These are phyloP conservation scores for Gracilaria vermiculophylla DNA, from an alignment of 23 red algal species.

Conservation along the genomic window DNA sequence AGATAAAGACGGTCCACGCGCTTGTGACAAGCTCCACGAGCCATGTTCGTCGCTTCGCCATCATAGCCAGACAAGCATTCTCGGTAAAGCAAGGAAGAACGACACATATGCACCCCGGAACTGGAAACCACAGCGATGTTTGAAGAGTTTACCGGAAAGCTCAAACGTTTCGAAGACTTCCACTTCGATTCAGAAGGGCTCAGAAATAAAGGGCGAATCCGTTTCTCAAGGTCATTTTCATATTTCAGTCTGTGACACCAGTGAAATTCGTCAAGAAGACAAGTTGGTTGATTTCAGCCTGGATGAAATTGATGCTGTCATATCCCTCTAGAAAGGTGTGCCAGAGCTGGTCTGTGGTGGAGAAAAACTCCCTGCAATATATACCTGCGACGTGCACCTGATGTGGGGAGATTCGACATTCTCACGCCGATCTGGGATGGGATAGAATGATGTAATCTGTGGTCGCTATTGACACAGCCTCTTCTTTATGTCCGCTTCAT, in stretches of 20 bases:
- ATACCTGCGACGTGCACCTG: no score
- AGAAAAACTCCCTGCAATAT: no score
- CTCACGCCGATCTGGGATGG: no score
- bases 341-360: no score
- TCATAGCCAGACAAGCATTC: background rate
- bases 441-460: no score
- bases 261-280: background rate
- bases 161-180: background rate
- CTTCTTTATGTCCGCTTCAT: no score
- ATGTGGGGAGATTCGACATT: no score
- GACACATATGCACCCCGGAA: background rate
- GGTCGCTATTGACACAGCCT: no score
- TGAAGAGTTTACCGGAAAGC: background rate
- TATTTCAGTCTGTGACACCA: no score
- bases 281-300: conserved; percentile 2
- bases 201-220: background rate
- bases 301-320: background rate
- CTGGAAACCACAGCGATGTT: background rate
- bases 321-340: background rate
- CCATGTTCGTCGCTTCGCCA: background rate
- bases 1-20: background rate
- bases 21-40: background rate
- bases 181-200: background rate
- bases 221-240: background rate
- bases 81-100: background rate